These are phyloP conservation scores for Dictyostelium citrinum DNA, from an alignment of 78 protist genomes.

Conservation along the genomic window DNA sequence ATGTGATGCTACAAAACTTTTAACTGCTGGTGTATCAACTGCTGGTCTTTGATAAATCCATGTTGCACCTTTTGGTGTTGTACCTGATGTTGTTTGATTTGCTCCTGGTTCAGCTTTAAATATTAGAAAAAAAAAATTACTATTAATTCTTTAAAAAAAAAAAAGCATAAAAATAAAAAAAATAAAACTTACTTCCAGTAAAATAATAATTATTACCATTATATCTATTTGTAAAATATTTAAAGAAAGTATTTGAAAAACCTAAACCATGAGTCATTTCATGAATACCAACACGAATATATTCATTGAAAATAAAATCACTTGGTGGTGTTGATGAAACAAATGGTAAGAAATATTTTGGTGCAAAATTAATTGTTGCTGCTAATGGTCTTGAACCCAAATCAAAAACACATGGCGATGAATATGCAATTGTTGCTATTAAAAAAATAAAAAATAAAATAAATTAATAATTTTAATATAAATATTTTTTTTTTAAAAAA, in stretches of 20 bases:
- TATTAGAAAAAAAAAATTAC: too few relatives aligned
- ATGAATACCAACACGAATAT: constrained; percentile 64
- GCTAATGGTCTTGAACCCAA: not conserved
- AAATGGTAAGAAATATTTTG: constrained; percentile 4
- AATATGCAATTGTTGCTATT: constrained; percentile 6
- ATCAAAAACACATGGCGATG: not conserved
- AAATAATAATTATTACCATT: not conserved
- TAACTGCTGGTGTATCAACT: constrained; percentile 1
- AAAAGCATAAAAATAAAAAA: too few relatives aligned
- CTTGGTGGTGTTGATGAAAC: not conserved
- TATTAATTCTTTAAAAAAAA: too few relatives aligned
- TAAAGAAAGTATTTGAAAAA: not conserved
- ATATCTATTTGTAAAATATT: not conserved
- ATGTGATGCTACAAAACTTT: not conserved
- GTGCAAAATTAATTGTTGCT: constrained; percentile 23
- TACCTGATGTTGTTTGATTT: not conserved
- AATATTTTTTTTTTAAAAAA: too few relatives aligned
- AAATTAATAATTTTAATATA: too few relatives aligned
- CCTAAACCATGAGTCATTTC: constrained; percentile 69
- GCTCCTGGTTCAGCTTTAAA: not conserved
- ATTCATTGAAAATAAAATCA: not conserved
- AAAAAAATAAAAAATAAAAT: too few relatives aligned
- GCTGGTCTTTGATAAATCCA: not conserved
- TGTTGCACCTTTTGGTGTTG: constrained; percentile 43
- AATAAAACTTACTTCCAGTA: not conserved